Evolutionary conservation across 352 stramenopile genomes (phyloP), one percentile per base, ranked within the genome.

Genomic region (Thraustochytrium striatum): DNA sequence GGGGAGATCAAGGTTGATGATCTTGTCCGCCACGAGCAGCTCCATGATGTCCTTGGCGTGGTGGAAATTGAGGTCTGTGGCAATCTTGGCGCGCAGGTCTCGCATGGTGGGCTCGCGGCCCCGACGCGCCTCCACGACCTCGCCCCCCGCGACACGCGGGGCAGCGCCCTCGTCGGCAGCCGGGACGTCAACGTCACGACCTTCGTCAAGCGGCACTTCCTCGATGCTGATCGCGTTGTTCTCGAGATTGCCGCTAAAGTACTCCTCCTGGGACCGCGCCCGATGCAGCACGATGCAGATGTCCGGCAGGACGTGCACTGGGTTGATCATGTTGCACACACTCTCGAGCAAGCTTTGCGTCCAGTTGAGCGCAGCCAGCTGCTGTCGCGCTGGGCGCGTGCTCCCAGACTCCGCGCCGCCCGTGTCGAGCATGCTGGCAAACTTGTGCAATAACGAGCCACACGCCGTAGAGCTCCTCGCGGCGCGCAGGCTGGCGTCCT

Each of bases 31-130:
- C 38, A 91, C 86, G 2, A 94, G 73, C 11, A 93, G 69, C 83
- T 94, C 89, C 13, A 94, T 78, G 36, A 81, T 83, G 33, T 82
- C 72, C 36, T 53, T 30, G 30, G 85, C 87, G 41, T 93, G 87
- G 44, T 85, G 79, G 87, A 94, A 93, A 85, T 93, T 88, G 33
- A 94, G 83, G 50, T 94, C 88, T 61, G 86, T 86, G 1, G 89
- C 89, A 61, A 94, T 91, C 65, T 90, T 83, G 38, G 86, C 82
- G 21, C 90, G 81, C 21, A 94, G 78, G 73, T 93, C 87, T 39
- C 81, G 41, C 83, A 83, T 85, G 61, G 61, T 83, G 25, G 83
- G 75, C 82, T 85, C 84, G 16, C n/a, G 21, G 19, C 3, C 57
- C 32, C 7, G 13, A 36, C 2, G n/a, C 25, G 32, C 57, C 3